phyloP scores from a whole-genome alignment of 2,329 filamentous ascomycete genomes.

The Pseudogymnoascus sp. region DNA sequence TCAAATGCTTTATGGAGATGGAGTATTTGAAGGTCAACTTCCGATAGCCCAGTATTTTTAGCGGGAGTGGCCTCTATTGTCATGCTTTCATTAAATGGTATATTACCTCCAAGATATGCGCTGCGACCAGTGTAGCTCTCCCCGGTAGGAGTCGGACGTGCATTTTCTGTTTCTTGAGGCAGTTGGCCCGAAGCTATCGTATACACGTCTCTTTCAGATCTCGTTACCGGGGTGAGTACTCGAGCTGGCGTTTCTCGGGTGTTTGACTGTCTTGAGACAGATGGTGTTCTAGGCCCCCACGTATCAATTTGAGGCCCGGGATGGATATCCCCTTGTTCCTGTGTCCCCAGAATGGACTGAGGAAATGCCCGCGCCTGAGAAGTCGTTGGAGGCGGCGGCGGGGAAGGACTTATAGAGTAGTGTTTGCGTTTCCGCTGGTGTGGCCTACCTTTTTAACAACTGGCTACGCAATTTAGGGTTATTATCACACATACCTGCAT shows the following conservation, averaged over 20 bases:
- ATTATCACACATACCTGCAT: conserved; percentile 7
- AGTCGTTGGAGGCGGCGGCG: neutral
- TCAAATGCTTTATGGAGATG: conserved; percentile 9
- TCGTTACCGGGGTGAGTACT: neutral
- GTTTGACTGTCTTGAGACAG: neutral
- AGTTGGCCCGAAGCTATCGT: neutral
- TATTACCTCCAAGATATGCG: conserved; percentile 6
- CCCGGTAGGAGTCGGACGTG: neutral
- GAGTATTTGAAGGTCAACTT: conserved; percentile 5
- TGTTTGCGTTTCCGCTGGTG: conserved; percentile 8
- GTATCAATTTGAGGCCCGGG: neutral
- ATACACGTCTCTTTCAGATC: conserved; percentile 1
- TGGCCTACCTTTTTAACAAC: neutral
- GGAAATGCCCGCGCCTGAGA: neutral
- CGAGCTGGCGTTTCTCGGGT: conserved; percentile 7
- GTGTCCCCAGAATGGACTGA: neutral
- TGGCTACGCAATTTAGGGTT: neutral
- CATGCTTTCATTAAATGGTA: conserved; percentile 8
- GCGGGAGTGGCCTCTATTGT: neutral
- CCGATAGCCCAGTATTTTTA: neutral
- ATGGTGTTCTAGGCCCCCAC: neutral
- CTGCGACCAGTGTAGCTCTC: conserved; percentile 6
- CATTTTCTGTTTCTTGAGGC: neutral
- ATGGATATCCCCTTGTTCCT: neutral
- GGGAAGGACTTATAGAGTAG: conserved; percentile 7